Evolutionary conservation across 2,329 filamentous ascomycete genomes (phyloP).

Genomic region (Cordyceps javanica): DNA sequence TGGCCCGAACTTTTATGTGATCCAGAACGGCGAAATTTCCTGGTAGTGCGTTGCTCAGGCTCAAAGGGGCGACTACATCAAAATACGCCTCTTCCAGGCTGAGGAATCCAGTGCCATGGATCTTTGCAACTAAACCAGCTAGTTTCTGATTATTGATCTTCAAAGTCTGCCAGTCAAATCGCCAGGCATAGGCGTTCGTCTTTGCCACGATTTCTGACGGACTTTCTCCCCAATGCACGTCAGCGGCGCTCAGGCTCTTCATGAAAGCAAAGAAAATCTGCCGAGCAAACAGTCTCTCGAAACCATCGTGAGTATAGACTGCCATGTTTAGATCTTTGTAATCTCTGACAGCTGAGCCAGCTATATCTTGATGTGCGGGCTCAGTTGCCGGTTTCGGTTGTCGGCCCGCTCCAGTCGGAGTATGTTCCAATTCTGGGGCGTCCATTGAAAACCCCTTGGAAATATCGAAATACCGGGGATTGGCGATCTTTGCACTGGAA

Average conservation of each 20-base stretch:
- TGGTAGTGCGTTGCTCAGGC: background rate
- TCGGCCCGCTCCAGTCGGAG: background rate
- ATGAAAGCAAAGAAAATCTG: background rate
- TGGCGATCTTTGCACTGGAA: background rate
- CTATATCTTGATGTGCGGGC: background rate
- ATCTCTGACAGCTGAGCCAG: no score
- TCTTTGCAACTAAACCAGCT: background rate
- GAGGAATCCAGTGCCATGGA: background rate
- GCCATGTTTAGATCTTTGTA: background rate
- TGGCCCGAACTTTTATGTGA: background rate
- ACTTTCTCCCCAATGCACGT: background rate
- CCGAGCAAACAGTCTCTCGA: background rate
- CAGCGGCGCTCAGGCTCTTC: background rate
- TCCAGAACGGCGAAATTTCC: background rate
- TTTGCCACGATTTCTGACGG: background rate
- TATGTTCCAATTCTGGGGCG: background rate
- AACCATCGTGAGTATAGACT: background rate
- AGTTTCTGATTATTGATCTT: background rate
- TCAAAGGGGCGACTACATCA: background rate
- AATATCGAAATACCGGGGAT: background rate
- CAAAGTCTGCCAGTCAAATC: background rate
- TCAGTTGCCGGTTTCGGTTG: background rate
- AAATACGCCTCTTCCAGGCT: background rate
- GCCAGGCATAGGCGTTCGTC: background rate
- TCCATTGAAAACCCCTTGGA: background rate